Base-by-base conservation (phyloP, 2,329 filamentous ascomycete genomes). In the Talaromyces pinophilus region DNA sequence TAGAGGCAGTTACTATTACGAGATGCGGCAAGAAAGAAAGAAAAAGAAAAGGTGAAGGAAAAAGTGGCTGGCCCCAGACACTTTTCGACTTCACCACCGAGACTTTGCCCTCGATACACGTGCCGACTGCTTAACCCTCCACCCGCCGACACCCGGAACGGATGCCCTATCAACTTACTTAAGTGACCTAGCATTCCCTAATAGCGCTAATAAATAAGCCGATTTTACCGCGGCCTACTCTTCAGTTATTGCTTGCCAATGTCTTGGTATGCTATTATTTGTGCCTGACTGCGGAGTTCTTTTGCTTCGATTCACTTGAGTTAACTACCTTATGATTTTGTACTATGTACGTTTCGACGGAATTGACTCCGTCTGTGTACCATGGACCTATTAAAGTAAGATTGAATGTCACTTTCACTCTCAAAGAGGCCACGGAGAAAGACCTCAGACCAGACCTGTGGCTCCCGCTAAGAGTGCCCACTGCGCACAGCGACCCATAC, bases 21-120 rank as follows among this genome's bases (percentile, higher is more conserved):
- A 22, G 11, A 55, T 55, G 25, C 50, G 28, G n/a, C 28, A 17
- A 35, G 10, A 3, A 33, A 6, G 4, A 17, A 3, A 22, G 15
- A 15, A 57, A 25, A 11, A 28, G 22, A 44, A 25, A 42, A 8
- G 42, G 19, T 5, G 25, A 54, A 38, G n/a, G 15, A 22, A 15
- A 38, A 57, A 35, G 52, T 55, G 54, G 54, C 33, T 57, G 33
- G 54, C n/a, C 33, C 17, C 30, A 19, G 30, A 38, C 30, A 30
- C n/a, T 13, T 10, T 4, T 3, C 5, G 4, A 13, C 33, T 42
- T 60, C 57, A 40, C 62, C 50, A 63, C 11, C 15, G 48, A 63
- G 50, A 63, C 40, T 19, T 13, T 17, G 62, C 22, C 19, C 38
- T 63, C 30, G 62, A 28, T 30, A 44, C 62, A 63, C 62, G 62